These are phyloP conservation scores for Russula foetens DNA, from an alignment of 768 basidiomycete species.

Conservation along the genomic window DNA sequence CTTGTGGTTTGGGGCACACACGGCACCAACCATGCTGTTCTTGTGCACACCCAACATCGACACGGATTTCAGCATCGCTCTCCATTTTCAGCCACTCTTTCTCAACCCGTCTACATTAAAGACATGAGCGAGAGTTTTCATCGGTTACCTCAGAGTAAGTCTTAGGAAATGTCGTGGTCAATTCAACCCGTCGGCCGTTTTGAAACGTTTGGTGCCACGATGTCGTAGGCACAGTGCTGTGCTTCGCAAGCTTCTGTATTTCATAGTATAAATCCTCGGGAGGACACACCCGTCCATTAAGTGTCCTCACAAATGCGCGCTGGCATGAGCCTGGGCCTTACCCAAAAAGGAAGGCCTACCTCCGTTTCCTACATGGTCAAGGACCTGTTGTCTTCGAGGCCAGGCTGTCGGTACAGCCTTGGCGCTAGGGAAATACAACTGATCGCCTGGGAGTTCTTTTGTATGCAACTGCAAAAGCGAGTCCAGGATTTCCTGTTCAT, in stretches of 20 bases:
- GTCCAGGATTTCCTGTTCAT: slow-evolving; percentile 78
- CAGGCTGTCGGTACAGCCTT: not conserved
- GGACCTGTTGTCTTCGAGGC: slow-evolving; percentile 4
- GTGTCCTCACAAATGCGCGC: slow-evolving; percentile 13
- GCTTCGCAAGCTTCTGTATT: slow-evolving; percentile 14
- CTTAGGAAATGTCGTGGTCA: slow-evolving; percentile 12
- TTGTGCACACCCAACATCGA: slow-evolving; percentile 2
- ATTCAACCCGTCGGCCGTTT: slow-evolving; percentile 1
- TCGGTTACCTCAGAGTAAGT: slow-evolving; percentile 14
- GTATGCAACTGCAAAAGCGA: slow-evolving; percentile 91
- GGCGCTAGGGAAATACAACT: slow-evolving; percentile 32
- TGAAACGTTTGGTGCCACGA: slow-evolving; percentile 13
- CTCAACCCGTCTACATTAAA: slow-evolving; percentile 18
- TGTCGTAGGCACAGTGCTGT: slow-evolving; percentile 11
- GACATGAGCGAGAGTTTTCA: slow-evolving; percentile 13
- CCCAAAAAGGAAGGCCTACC: slow-evolving; percentile 12
- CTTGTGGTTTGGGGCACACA: not conserved
- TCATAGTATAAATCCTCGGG: slow-evolving; percentile 18
- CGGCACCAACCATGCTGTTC: not conserved
- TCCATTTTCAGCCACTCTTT: slow-evolving; percentile 15
- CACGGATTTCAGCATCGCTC: slow-evolving; percentile 6
- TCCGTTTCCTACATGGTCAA: slow-evolving; percentile 16
- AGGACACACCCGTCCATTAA: slow-evolving; percentile 8
- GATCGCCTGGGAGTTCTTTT: slow-evolving; percentile 78
- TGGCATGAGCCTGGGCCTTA: slow-evolving; percentile 17